Percentiles rank a stretch among this genome's conserved stretches.
These are phyloP conservation scores for Penicillium tannophilum DNA, from an alignment of 495 filamentous ascomycete species.

Conservation along the genomic window DNA sequence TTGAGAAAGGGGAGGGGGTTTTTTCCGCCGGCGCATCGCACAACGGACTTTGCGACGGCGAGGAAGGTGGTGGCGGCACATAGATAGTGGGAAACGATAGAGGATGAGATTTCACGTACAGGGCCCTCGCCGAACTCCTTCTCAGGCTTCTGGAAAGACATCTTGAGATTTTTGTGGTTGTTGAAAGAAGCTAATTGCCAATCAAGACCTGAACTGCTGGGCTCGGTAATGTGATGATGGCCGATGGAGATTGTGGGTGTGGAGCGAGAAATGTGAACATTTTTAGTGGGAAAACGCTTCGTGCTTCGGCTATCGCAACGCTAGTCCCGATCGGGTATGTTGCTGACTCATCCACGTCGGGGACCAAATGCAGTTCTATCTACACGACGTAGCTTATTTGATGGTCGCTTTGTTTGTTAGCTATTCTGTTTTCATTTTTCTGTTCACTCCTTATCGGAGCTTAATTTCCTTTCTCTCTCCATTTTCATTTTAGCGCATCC, in stretches of 20 bases:
- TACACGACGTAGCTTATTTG: conserved; percentile 6
- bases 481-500: background rate
- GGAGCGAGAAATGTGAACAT: conserved; percentile 30
- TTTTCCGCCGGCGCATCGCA: background rate
- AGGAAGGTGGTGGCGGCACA: background rate
- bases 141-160: conserved; percentile 96
- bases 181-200: conserved; percentile 42
- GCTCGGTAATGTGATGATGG: conserved; percentile 86
- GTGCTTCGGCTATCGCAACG: conserved; percentile 42
- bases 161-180: conserved; percentile 52
- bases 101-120: conserved; percentile 45
- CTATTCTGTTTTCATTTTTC: background rate
- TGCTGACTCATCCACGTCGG: conserved; percentile 14
- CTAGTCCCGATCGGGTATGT: conserved; percentile 31
- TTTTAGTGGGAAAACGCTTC: conserved; percentile 47
- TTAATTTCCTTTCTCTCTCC: background rate
- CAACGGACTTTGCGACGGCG: conserved; percentile 8
- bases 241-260: conserved; percentile 38
- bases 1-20: background rate
- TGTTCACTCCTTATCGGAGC: background rate
- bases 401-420: conserved; percentile 11
- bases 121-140: conserved; percentile 91
- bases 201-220: conserved; percentile 63
- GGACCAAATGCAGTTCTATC: conserved; percentile 21
- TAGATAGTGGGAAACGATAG: background rate